Conservation (phyloP, 768 basidiomycete genomes). For the Chalciporus sphaerocephalus region DNA sequence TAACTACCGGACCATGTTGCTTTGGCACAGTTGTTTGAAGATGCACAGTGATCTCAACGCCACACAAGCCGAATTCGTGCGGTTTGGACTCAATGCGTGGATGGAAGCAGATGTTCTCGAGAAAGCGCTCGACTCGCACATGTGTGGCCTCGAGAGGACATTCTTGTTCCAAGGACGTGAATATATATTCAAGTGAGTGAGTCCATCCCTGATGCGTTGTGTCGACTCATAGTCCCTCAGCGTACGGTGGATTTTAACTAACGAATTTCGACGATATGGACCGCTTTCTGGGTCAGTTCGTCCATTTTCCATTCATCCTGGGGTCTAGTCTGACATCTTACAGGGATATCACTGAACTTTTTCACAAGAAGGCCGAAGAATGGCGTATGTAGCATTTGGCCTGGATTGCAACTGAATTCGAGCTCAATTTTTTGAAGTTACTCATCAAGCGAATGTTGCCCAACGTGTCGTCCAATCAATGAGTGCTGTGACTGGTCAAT, state of each 20-base stretch:
- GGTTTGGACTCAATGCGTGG: constrained; percentile 67
- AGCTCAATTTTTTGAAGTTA: constrained; percentile 38
- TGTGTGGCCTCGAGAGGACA: constrained; percentile 61
- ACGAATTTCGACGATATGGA: constrained; percentile 63
- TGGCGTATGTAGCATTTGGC: constrained; percentile 49
- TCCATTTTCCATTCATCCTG: neutral
- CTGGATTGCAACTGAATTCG: constrained; percentile 4
- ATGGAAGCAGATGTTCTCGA: constrained; percentile 66
- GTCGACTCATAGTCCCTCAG: constrained; percentile 32
- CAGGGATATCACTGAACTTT: constrained; percentile 43
- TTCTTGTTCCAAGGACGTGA: constrained; percentile 70
- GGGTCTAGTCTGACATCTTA: constrained; percentile 1
- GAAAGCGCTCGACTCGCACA: constrained; percentile 55
- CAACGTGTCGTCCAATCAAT: constrained; percentile 57
- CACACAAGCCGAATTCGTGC: constrained; percentile 49
- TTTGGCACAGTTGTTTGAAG: constrained; percentile 71
- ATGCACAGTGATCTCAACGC: constrained; percentile 44
- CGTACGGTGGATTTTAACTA: constrained; percentile 63
- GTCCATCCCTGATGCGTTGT: neutral
- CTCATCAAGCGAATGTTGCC: constrained; percentile 56
- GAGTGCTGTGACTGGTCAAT: constrained; percentile 53
- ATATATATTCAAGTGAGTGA: constrained; percentile 69
- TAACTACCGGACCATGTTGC: constrained; percentile 60
- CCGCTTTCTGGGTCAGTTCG: constrained; percentile 52
- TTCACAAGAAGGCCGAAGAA: constrained; percentile 58